Base-by-base conservation (phyloP, 179 eudicot species). In the Nepenthes alata region DNA sequence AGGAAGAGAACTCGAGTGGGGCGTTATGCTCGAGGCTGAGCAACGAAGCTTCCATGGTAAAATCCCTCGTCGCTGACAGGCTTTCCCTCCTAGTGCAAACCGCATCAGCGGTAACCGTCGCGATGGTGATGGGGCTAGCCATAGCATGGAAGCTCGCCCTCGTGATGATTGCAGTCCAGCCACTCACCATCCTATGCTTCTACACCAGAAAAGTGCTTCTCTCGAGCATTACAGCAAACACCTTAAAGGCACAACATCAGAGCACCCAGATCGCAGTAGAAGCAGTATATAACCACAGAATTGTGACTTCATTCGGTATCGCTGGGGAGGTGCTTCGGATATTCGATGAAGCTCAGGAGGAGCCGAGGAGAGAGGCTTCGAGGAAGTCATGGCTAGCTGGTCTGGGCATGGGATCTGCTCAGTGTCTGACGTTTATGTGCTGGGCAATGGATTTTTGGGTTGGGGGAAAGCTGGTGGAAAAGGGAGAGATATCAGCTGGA, bases 391-490 rank as follows among this genome's bases (percentile, higher is more conserved):
- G 81, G 81, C 34, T 71, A 4, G 81, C 78, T 3, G 81, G 81
- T 45, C 52, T 62, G 4, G 78, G 78, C 11, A 57, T 78, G 58
- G 81, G 81, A 45, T 74, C 72, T 5, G 81, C 81, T 0, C 81
- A 78, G 67, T 62, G 78, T 49, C 36, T 78, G 39, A 74, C 81
- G n/a, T 78, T 74, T n/a, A 70, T 78, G 81, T 70, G 76, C 45
- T 78, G 81, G 81, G 81, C 81, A 47, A 71, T 78, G 73, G 81
- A 78, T 62, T 78, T 78, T 56, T 78, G 81, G 81, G 62, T 37
- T 55, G 78, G 81, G 10, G 81, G 81, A 3, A 78, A 68, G 52
- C 64, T 74, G 48, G 81, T 78, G 13, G 74, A 78, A 53, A 68
- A 16, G 34, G 68, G 68, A 1, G 60, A 78, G 50, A 78, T 78